Base-by-base conservation (phyloP, 441 rosid genomes). In the Corymbia calophylla region DNA sequence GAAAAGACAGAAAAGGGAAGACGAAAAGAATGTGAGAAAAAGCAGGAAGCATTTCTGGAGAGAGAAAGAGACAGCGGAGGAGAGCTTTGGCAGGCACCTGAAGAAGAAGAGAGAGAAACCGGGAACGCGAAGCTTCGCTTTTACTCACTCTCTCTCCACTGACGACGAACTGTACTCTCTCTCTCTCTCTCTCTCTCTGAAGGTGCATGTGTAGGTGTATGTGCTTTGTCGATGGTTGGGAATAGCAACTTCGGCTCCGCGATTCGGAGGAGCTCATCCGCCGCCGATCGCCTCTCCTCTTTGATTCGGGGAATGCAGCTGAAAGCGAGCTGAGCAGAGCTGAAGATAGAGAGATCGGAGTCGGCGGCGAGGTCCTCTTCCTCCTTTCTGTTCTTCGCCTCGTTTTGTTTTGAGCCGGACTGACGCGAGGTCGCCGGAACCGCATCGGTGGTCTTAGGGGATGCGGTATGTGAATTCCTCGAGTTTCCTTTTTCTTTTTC, bases 201-300 rank as follows among this genome's bases (percentile, higher is more conserved):
- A 56, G 11, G 55, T 53, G 9, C 86, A 9, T 84, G 87, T 64
- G 88, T 10, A 86, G 35, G 49, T 55, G 87, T 15, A 10, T 53
- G 35, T 88, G 85, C 68, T 89, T 29, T 88, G 84, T 91, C 87
- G 19, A 35, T 89, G 64, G 58, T 48, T 35, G 86, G 90, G 77
- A 80, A 35, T 77, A 54, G 87, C 64, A 84, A 87, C 82, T 62
- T 89, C 60, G 68, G 56, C 84, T 32, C 54, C 81, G 49, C 48
- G 81, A 93, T 88, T 77, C 89, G 73, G 58, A 87, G 93, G 64
- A 58, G 64, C 7, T 58, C 64, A 58, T 93, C 92, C 92, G 35
- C 29, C 81, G 81, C 21, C 48, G 81, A 70, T 70, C 81, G 81
- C 81, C 48, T 35, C 48, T 39, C 12, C 66, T 60, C 44, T 35